A percentile compares a stretch with the other conserved stretches of the same genome.
Evolutionary conservation across 1,284 basidiomycete species (phyloP).

Genomic region (Porodaedalea pini): DNA sequence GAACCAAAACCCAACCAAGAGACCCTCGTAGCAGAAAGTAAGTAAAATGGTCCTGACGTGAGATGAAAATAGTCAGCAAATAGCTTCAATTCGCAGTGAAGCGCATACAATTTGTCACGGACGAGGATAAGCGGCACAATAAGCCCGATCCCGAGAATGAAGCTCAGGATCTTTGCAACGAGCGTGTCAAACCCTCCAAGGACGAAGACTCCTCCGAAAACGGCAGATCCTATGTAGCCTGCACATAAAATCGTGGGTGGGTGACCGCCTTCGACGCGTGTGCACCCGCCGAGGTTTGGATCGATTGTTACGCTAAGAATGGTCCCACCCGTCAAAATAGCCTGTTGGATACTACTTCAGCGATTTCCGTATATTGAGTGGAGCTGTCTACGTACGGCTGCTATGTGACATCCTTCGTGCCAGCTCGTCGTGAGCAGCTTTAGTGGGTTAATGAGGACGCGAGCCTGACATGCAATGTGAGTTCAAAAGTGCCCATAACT

Average conservation of each 20-base stretch:
- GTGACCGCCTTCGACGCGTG: slow-evolving; percentile 69
- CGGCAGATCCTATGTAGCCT: slow-evolving; percentile 75
- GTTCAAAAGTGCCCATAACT: background rate
- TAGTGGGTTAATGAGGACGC: slow-evolving; percentile 71
- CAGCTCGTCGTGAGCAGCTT: slow-evolving; percentile 81
- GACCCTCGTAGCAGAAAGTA: slow-evolving; percentile 67
- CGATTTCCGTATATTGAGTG: background rate
- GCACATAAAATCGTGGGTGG: slow-evolving; percentile 67
- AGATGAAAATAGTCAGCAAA: slow-evolving; percentile 13
- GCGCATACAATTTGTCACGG: slow-evolving; percentile 71
- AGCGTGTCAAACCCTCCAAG: slow-evolving; percentile 77
- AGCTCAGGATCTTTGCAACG: slow-evolving; percentile 78
- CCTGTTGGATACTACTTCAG: slow-evolving; percentile 39
- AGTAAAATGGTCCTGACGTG: slow-evolving; percentile 66
- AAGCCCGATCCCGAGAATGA: slow-evolving; percentile 72
- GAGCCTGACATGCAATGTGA: slow-evolving; percentile 33
- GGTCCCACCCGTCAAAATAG: slow-evolving; percentile 71
- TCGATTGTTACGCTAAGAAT: slow-evolving; percentile 77
- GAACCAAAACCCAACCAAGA: slow-evolving; percentile 82
- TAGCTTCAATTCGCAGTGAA: slow-evolving; percentile 18
- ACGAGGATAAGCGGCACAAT: slow-evolving; percentile 73
- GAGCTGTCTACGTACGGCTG: slow-evolving; percentile 46
- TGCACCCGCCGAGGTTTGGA: slow-evolving; percentile 75
- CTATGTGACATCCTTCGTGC: slow-evolving; percentile 82
- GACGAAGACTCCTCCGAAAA: slow-evolving; percentile 75